These are phyloP conservation scores for Phytophthora sansomeana DNA, from an alignment of 352 stramenopile species.

Conservation along the genomic window DNA sequence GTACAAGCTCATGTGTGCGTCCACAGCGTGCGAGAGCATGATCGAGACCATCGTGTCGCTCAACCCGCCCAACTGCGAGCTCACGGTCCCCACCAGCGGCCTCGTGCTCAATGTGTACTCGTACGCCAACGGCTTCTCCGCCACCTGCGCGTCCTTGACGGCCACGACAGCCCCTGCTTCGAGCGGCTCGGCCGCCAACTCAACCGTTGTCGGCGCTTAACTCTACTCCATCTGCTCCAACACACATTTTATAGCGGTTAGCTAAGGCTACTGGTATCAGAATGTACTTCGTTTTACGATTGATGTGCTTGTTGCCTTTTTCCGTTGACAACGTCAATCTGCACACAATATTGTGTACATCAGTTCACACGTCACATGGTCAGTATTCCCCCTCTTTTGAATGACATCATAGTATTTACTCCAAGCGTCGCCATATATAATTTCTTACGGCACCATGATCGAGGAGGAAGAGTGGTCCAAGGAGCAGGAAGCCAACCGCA, in stretches of 20 bases:
- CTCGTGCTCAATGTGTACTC: too few relatives aligned
- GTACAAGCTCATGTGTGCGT: too few relatives aligned
- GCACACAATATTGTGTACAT: background rate
- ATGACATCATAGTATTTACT: background rate
- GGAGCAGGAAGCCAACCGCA: slow-evolving; percentile 90
- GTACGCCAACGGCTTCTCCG: too few relatives aligned
- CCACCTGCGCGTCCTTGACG: background rate
- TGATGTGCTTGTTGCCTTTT: background rate
- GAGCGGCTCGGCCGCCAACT: slow-evolving; percentile 1
- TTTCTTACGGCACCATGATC: slow-evolving; percentile 51
- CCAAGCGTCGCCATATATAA: background rate
- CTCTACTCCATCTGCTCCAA: background rate
- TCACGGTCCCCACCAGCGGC: too few relatives aligned
- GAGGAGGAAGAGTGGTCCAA: slow-evolving; percentile 91
- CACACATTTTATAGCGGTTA: background rate
- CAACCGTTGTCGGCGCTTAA: slow-evolving; percentile 4
- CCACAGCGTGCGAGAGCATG: too few relatives aligned
- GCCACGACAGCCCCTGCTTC: background rate
- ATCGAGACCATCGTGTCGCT: too few relatives aligned
- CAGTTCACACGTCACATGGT: background rate
- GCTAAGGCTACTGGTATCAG: too few relatives aligned
- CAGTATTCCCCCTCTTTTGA: background rate
- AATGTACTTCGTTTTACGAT: background rate
- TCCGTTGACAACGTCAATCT: background rate
- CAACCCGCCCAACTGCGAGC: too few relatives aligned